Percentiles rank a stretch among this genome's conserved stretches.
Conservation (phyloP, 176 grass and related monocot species). For the Oryza officinalis region DNA sequence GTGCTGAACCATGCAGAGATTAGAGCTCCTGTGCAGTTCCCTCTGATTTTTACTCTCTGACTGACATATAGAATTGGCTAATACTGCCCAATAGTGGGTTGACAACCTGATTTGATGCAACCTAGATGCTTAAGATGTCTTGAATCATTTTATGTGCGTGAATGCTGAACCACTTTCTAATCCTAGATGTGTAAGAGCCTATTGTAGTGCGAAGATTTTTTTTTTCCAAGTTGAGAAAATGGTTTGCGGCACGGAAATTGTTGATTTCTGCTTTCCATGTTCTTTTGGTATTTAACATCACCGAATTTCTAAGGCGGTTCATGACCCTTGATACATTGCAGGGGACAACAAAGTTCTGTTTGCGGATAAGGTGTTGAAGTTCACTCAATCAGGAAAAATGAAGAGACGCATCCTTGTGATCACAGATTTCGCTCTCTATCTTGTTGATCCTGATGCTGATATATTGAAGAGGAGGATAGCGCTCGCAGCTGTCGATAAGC, state of each 20-base stretch:
- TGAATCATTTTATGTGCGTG: neutral
- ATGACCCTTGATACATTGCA: slow-evolving; percentile 33
- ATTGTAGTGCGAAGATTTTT: neutral
- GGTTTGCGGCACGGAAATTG: neutral
- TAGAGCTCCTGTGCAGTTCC: neutral
- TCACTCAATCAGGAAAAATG: slow-evolving; percentile 92
- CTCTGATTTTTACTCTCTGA: neutral
- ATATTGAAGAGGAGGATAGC: slow-evolving; percentile 91
- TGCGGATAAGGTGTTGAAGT: slow-evolving; percentile 81
- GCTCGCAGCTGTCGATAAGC: slow-evolving; percentile 79
- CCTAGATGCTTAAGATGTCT: neutral
- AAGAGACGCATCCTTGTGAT: slow-evolving; percentile 80
- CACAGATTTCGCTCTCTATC: slow-evolving; percentile 89
- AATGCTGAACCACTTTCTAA: neutral
- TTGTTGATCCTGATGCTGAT: slow-evolving; percentile 86
- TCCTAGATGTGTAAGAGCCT: neutral
- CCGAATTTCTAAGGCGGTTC: neutral
- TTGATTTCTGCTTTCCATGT: neutral
- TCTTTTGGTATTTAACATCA: slow-evolving; percentile 1
- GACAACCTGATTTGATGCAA: neutral
- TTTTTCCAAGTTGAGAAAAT: neutral
- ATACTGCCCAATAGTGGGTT: neutral
- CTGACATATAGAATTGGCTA: neutral
- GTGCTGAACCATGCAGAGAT: neutral
- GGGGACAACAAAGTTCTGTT: slow-evolving; percentile 89